A percentile compares a stretch with the other conserved stretches of the same genome.
Evolutionary conservation across 208 protist species (phyloP).

Genomic region (Trypanosoma scelopori): DNA sequence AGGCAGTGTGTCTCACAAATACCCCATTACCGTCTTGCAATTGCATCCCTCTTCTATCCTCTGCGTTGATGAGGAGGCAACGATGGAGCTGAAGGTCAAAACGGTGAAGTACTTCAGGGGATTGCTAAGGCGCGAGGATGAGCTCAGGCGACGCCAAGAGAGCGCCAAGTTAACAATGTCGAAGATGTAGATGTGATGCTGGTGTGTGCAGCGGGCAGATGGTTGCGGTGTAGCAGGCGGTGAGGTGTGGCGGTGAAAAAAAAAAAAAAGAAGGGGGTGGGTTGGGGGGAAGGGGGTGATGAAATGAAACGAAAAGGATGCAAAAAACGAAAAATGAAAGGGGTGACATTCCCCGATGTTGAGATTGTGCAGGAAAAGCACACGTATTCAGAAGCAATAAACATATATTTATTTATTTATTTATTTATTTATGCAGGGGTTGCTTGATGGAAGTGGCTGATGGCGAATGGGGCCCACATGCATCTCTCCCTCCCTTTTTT

Average conservation of each 20-base stretch:
- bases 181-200: slow-evolving; percentile 34
- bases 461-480: background rate
- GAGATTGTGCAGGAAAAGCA: no score
- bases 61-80: slow-evolving; percentile 91
- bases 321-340: no score
- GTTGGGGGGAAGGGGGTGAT: no score
- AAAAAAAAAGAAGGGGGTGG: no score
- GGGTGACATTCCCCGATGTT: no score
- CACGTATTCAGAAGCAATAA: no score
- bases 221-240: no score
- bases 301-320: no score
- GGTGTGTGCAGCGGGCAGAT: no score
- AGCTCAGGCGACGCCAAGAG: slow-evolving; percentile 51
- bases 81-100: slow-evolving; percentile 92
- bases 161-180: slow-evolving; percentile 32
- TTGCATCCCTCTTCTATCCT: slow-evolving; percentile 83
- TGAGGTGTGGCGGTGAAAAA: no score
- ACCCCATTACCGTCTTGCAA: slow-evolving; percentile 91
- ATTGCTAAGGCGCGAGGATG: slow-evolving; percentile 66
- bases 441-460: background rate
- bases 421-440: background rate
- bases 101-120: slow-evolving; percentile 94
- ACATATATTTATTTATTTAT: background rate
- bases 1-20: slow-evolving; percentile 91
- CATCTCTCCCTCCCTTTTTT: no score